Evolutionary conservation across 2,329 filamentous ascomycete genomes (phyloP), one percentile per base, ranked within the genome.

Genomic region (Calonectria montana): DNA sequence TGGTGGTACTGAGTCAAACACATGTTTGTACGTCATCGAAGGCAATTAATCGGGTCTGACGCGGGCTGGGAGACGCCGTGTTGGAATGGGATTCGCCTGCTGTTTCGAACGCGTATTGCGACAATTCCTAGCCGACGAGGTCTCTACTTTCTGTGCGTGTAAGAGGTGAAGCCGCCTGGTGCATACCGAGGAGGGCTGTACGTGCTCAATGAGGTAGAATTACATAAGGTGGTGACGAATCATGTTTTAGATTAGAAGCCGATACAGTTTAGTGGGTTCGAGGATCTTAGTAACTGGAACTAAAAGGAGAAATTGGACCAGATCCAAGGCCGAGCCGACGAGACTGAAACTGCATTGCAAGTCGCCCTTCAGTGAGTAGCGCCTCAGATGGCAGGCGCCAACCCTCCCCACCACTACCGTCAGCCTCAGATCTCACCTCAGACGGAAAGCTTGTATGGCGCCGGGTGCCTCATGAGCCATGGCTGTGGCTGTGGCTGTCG

Each of bases 341-440:
- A 41, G 29, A 59, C 48, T 31, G 27, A 35, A 47, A 65, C 53
- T 37, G 53, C 68, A 29, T 45, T 31, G 29, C 31, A 43, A 43
- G 45, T n/a, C 47, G 31, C 62, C 50, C 47, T 53, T 48, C 53
- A 29, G n/a, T 31, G 7, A 35, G 27, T 48, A 10, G 35, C 53
- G 67, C 67, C 65, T 62, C 55, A 35, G 65, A 62, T 69, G 69
- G 67, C 64, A 64, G 55, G 47, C 63, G 63, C 59, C 68, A 69
- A 29, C 59, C 43, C 50, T 65, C 23, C 53, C 43, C 31, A 25
- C 27, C 27, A 18, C 27, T 18, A 27, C 50, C 31, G 47, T 50
- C 45, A 63, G 68, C 55, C 68, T 47, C 29, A 29, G 67, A 67
- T 70, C 64, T 71, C 37, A 67, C 69, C 59, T 71, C 69, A 64